Percentiles rank a stretch among this genome's conserved stretches.
phyloP scores from a whole-genome alignment of 1,139 yeast species.

The Lizanozyma gosingica region DNA sequence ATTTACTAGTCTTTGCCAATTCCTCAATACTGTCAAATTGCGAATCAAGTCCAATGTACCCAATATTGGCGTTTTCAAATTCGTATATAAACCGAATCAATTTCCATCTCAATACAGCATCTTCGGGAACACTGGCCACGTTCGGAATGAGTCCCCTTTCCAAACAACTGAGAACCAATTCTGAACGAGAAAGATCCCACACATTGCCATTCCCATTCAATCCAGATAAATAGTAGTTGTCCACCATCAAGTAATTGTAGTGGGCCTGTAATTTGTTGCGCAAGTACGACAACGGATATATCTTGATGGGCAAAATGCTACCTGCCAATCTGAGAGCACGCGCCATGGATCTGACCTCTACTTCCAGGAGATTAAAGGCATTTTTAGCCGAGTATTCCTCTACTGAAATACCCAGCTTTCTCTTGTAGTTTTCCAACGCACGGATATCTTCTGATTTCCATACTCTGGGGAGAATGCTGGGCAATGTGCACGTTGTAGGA shows the following conservation, averaged over 20 bases:
- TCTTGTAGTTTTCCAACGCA: background rate
- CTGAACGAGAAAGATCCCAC: conserved; percentile 36
- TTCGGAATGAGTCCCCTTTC: conserved; percentile 39
- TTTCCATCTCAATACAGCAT: conserved; percentile 16
- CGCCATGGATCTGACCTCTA: conserved; percentile 25
- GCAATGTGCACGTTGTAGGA: conserved; percentile 63
- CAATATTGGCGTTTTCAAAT: conserved; percentile 25
- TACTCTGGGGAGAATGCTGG: conserved; percentile 34
- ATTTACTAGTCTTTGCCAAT: too few species aligned
- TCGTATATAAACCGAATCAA: conserved; percentile 26
- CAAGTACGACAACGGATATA: conserved; percentile 30
- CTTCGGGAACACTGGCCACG: conserved; percentile 8
- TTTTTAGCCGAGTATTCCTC: conserved; percentile 24
- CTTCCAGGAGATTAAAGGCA: conserved; percentile 33
- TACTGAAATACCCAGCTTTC: conserved; percentile 7
- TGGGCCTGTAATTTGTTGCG: conserved; percentile 30
- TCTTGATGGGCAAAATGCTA: conserved; percentile 26
- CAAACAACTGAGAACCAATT: conserved; percentile 37
- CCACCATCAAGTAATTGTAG: conserved; percentile 39
- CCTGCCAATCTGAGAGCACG: conserved; percentile 29
- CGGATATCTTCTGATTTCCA: conserved; percentile 14
- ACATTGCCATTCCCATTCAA: conserved; percentile 37
- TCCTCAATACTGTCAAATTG: too few species aligned
- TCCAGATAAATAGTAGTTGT: conserved; percentile 40
- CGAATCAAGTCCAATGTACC: conserved; percentile 20